Evolutionary conservation across 768 basidiomycete genomes (phyloP), one percentile per base, ranked within the genome.

Genomic region (Agaricus blazei): DNA sequence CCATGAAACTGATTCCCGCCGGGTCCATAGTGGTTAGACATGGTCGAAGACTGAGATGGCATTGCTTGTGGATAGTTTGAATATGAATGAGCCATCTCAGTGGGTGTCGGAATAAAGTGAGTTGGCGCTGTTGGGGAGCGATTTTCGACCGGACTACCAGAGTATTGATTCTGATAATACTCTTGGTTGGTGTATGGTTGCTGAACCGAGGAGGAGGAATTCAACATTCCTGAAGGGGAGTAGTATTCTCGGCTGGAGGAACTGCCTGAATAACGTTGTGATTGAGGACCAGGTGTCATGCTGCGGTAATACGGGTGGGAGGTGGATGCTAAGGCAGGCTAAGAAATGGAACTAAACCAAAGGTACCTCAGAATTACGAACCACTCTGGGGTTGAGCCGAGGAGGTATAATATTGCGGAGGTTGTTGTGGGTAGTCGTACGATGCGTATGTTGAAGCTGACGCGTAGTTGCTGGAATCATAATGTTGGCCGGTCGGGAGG

Each of bases 71-170:
- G 51, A 58, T 69, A 69, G 51, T 60, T 68, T 26, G 65, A 64
- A 58, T 71, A 71, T 7, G 66, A 63, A 43, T 65, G 60, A 4
- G 70, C 67, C 51, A 71, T 71, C 48, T 71, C 67, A 9, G 68
- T 69, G 19, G 70, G 70, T 6, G 70, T 69, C 40, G 70, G 70
- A 29, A 71, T 69, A 45, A 70, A 70, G 24, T 66, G 65, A 59
- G 54, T 24, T 58, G 59, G 49, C 59, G 50, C 29, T 59, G 63
- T 45, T 51, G 64, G 45, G 64, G 67, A 54, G 58, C 52, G 41
- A 58, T 54, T n/a, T 64, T 61, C 52, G 59, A 56, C 43, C 63
- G 66, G 51, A 59, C 62, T 19, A 62, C 48, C 11, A 58, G 51
- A 29, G 23, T 55, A 55, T 48, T 55, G 54, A 34, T 29, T 24